Evolutionary conservation across 1,284 basidiomycete genomes (phyloP), one percentile per base, ranked within the genome.

Genomic region (Trichosporon ovoides): DNA sequence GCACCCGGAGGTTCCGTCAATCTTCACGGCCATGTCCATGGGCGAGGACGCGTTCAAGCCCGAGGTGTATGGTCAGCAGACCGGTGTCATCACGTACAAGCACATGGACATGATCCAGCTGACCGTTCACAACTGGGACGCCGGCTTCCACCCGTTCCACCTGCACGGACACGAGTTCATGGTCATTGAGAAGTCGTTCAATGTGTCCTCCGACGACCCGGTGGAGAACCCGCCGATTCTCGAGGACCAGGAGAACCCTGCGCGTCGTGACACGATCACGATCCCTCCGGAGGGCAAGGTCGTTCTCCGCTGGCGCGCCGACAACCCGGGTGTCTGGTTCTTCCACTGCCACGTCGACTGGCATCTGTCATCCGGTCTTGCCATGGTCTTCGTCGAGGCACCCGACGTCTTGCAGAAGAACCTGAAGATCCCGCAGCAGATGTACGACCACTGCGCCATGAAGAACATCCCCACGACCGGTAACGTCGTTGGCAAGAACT

Each of bases 71-170:
- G 92, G 93, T 12, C 84, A 69, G 7, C 77, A 79, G 68, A 80
- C 88, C 9, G 82, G 83, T 68, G 85, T 84, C 64, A 85, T 88
- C 68, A 80, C 94, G 9, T 73, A 94, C 33, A 79, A 89, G 35
- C 84, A 90, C 68, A 78, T 85, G 40, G 84, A 89, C 11, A 86
- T 88, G 3, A 78, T 97, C 51, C 86, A 96, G 73, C 80, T 97
- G 55, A 83, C 87, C 1, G 77, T 96, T 51, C 85, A 86, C 74
- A 96, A 95, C 74, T 92, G 90, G 75, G 77, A 79, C 62, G 66
- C 74, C 20, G 77, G 77, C 38, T 75, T 74, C 63, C 79, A 80
- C 59, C 79, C 79, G 1, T 80, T 81, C 76, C 79, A 80, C 61
- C 64, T 79, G 37, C 77, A 79, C 67, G 77, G 76, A 10, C 89